Base-by-base conservation (phyloP, 2,329 filamentous ascomycete species). In the Pyricularia grisea region DNA sequence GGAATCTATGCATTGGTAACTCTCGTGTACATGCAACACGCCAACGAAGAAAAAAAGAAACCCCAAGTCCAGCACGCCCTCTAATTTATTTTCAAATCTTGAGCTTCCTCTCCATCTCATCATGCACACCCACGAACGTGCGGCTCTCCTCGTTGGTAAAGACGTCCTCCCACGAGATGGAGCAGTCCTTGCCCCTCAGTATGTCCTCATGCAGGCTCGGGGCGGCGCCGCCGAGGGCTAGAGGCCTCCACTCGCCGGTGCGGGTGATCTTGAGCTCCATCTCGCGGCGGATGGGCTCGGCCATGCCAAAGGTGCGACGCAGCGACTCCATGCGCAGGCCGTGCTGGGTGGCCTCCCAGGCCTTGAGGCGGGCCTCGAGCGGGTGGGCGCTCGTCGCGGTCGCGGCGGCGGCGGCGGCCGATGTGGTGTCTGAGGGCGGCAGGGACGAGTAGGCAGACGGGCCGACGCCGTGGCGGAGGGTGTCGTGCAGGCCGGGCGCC, bases 211-310 rank as follows among this genome's bases (percentile, higher is more conserved):
- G 94, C 67, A 98, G 84, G 76, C 88, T 88, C 12, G 87, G 85
- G 66, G 83, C 72, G 74, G 72, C 79, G 73, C 76, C 82, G 64
- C 88, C 85, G 69, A 97, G 82, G 65, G 87, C 88, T 74, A 87
- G 82, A 66, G 93, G 93, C 75, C 88, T 86, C 90, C 93, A 97
- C 79, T 92, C 89, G 72, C 92, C 90, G 71, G 90, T 88, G 71
- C 88, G 83, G 23, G 92, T 89, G 77, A 97, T 94, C 87, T 93
- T 92, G 78, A 97, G 85, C 84, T 99, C 95, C 95, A 99, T 97
- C 71, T 90, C 92, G 68, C 94, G 88, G 69, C 93, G 89, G 75
- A 98, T 89, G 3, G 95, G 95, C 86, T 98, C 95, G 30, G 92
- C 92, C 75, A 97, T 90, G 73, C 95, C 95, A 79, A 93, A 98